phyloP scores from a whole-genome alignment of 108 stramenopile species.

The Nitzschia inconspicua region DNA sequence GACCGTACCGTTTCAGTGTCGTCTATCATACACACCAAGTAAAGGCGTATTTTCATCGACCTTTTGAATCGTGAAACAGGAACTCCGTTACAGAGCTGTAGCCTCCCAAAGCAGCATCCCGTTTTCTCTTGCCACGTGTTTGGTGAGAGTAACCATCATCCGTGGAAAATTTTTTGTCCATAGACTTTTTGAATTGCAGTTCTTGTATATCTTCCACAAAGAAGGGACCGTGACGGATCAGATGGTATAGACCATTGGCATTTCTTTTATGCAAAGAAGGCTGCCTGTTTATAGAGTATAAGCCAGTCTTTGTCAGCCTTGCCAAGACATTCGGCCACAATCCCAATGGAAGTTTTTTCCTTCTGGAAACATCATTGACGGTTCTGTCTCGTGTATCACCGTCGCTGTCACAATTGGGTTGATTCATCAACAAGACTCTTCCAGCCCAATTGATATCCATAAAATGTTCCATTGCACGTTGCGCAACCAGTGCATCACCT shows the following conservation, averaged over 20 bases:
- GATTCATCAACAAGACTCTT: neutral
- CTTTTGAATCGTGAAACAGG: too few relatives aligned
- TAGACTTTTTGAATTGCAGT: too few relatives aligned
- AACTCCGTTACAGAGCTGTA: too few relatives aligned
- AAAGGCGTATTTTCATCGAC: too few relatives aligned
- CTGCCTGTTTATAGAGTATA: neutral
- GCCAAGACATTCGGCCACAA: slow-evolving; percentile 3
- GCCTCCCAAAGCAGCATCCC: too few relatives aligned
- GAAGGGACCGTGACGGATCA: slow-evolving; percentile 10
- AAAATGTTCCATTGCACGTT: neutral
- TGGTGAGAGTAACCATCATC: too few relatives aligned
- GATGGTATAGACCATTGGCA: slow-evolving; percentile 1
- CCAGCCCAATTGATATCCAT: slow-evolving; percentile 9
- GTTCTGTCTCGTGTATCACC: neutral
- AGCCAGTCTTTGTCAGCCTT: neutral
- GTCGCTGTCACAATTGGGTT: too few relatives aligned
- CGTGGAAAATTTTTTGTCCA: too few relatives aligned
- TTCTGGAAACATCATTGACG: neutral
- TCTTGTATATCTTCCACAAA: slow-evolving; percentile 3
- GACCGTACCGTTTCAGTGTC: too few relatives aligned
- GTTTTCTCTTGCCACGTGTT: too few relatives aligned
- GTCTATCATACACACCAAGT: too few relatives aligned
- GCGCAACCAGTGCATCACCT: neutral
- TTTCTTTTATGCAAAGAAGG: too few relatives aligned
- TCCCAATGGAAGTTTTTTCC: neutral